Evolutionary conservation across 208 protist species (phyloP).

Genomic region (Crithidia acanthocephali): DNA sequence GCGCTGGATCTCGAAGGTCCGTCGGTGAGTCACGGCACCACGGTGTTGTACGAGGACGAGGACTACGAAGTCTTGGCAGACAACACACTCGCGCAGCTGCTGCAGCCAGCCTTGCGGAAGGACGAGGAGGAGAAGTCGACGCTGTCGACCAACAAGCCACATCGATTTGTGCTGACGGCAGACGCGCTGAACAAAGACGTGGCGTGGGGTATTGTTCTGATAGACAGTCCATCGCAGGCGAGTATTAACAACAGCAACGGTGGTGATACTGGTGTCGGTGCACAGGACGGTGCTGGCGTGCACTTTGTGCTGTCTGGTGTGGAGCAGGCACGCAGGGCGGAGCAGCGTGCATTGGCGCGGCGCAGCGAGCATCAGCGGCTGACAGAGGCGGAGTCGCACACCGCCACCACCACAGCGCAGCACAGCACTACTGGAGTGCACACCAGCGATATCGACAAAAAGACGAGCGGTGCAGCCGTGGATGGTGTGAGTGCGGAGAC

Average conservation of each 20-base stretch:
- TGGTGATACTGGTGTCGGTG: too few relatives aligned
- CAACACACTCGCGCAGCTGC: constrained; percentile 31
- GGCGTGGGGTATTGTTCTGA: constrained; percentile 65
- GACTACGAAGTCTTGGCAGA: constrained; percentile 68
- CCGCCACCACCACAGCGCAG: neutral
- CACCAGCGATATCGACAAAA: too few relatives aligned
- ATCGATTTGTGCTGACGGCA: constrained; percentile 48
- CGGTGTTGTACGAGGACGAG: constrained; percentile 79
- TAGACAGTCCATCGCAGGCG: constrained; percentile 22
- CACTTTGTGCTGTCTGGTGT: constrained; percentile 27
- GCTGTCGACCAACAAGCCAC: neutral
- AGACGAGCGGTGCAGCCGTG: too few relatives aligned
- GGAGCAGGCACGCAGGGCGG: constrained; percentile 18
- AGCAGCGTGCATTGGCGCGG: constrained; percentile 21
- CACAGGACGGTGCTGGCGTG: neutral
- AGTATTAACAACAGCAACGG: neutral
- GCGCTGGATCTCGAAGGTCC: constrained; percentile 43
- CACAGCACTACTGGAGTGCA: too few relatives aligned
- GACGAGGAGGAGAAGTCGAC: neutral
- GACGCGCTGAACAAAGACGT: constrained; percentile 69
- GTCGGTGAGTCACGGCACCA: constrained; percentile 46
- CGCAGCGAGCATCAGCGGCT: neutral
- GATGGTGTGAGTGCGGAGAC: too few relatives aligned
- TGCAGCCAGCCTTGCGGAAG: neutral
- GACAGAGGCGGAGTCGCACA: neutral